Evolutionary conservation across 345 rosid species (phyloP), one percentile per base, ranked within the genome.

Genomic region (Eucalyptus regnans): DNA sequence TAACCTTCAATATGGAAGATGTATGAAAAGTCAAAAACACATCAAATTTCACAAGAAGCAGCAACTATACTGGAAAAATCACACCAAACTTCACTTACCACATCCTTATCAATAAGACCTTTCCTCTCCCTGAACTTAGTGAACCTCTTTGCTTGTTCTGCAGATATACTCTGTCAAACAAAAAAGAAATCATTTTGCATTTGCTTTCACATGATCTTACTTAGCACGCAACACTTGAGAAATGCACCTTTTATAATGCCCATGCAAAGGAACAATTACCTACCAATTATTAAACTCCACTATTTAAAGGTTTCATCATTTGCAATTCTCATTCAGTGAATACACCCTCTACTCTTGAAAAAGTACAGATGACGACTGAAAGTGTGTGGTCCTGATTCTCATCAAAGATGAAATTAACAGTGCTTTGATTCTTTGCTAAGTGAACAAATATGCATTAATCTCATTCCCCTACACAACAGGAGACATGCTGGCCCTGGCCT

Each of bases 101-200:
- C 99, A 89, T 97, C 99, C 94, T 98, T 98, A 86, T 97, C 99
- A 89, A 97, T 92, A 88, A 94, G 95, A 83, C 97, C 97, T 91
- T 96, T 98, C 93, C 99, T 94, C 94, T 97, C 98, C 93, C 99
- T 94, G 92, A 94, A 97, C 90, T 97, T 97, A 18, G 98, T 94
- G 93, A 97, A 97, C 90, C 96, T 95, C 93, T 93, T 97, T 88
- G 98, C 99, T 92, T 97, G 99, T 89, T 93, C 98, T 86, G 96
- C 92, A 62, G 98, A 95, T 87, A 97, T 97, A 89, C 99, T 95
- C 99, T 97, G 95, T 86, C 90, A 89, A 87, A 89, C 50, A 88
- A 44, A 89, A 89, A 62, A 89, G 27, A 12, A 76, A 31, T 71
- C 64, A 88, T 33, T 50, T 68, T 68, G 58, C 83, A 3, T 49